Percentiles rank a stretch among this genome's conserved stretches.
These are phyloP conservation scores for Diplodia scrobiculata DNA, from an alignment of 2,329 filamentous ascomycete species.

Conservation along the genomic window DNA sequence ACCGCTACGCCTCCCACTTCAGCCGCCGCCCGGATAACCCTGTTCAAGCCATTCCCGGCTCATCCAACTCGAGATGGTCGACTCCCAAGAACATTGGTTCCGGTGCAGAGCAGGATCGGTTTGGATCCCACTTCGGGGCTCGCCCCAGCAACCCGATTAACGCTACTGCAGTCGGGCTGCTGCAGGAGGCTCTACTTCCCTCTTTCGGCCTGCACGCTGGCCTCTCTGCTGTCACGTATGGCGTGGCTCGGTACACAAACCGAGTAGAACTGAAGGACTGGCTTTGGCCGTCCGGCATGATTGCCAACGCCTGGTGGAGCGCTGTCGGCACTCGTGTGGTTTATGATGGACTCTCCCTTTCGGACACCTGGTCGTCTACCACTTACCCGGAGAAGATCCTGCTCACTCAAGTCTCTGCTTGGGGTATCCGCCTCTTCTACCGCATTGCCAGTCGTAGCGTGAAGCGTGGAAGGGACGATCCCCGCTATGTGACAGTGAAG, in stretches of 20 bases:
- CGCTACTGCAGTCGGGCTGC: constrained; percentile 51
- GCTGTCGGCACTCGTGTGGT: constrained; percentile 59
- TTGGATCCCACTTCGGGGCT: constrained; percentile 25
- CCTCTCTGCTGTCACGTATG: constrained; percentile 57
- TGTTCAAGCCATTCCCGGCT: background rate
- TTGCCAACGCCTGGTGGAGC: constrained; percentile 63
- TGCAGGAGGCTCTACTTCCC: constrained; percentile 58
- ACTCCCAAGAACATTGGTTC: constrained; percentile 7
- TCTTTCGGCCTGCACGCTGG: constrained; percentile 58
- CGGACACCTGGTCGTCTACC: constrained; percentile 52
- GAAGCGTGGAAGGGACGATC: constrained; percentile 58
- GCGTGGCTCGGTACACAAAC: constrained; percentile 55
- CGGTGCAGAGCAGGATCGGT: constrained; percentile 28
- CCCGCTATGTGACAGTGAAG: constrained; percentile 58
- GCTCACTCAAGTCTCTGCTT: constrained; percentile 59
- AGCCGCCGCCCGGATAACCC: constrained; percentile 18
- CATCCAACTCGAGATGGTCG: constrained; percentile 2
- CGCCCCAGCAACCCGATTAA: constrained; percentile 23
- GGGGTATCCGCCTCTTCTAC: constrained; percentile 61
- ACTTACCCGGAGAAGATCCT: constrained; percentile 60
- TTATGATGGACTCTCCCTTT: constrained; percentile 50
- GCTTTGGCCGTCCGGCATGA: constrained; percentile 59
- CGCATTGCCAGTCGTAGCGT: constrained; percentile 55
- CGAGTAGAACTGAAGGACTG: constrained; percentile 64
- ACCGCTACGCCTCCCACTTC: constrained; percentile 28